Evolutionary conservation across 768 basidiomycete species (phyloP), one percentile per base, ranked within the genome.

Genomic region (Crassisporium funariophilum): DNA sequence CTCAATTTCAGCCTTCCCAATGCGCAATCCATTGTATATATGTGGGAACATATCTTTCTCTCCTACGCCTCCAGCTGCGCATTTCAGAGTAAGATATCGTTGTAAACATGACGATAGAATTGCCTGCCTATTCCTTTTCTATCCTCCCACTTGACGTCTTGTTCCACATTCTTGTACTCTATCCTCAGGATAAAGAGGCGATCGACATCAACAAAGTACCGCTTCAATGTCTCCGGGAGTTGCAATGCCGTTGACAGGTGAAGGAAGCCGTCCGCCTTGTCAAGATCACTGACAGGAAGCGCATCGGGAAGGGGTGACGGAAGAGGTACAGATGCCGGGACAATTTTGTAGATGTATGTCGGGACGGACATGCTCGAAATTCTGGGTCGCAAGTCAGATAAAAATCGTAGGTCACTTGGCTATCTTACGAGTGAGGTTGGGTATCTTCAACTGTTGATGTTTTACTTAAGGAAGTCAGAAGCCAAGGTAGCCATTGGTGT

Each of bases 291-390:
- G 35, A 83, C 56, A 15, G 79, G 79, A 20, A 83, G 69, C 3
- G 51, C 57, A 2, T 66, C 59, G 5, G 81, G 80, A 11, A 82
- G 62, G 1, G 65, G 66, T 5, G 59, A 58, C 2, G 70, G 61
- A 22, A 75, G 70, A n/a, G 75, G 64, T 7, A 71, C 53, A 7
- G 72, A 65, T 29, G 67, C 56, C 10, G 74, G 68, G 23, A 84
- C 62, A 49, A 86, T 74, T 54, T 85, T 86, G 70, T 85, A 86
- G 50, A 86, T 42, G 61, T 82, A 83, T 2, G 67, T 74, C 4
- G 81, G 83, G 13, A 38, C 51, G 6, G 60, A 54, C 53, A 64
- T 59, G n/a, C n/a, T n/a, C 35, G 56, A 43, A 29, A 36, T 41
- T 16, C 24, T n/a, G n/a, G n/a, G n/a, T n/a, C n/a, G n/a, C n/a